These are phyloP conservation scores for Akebia trifoliata DNA, from an alignment of 164 flowering plant species.

Conservation along the genomic window DNA sequence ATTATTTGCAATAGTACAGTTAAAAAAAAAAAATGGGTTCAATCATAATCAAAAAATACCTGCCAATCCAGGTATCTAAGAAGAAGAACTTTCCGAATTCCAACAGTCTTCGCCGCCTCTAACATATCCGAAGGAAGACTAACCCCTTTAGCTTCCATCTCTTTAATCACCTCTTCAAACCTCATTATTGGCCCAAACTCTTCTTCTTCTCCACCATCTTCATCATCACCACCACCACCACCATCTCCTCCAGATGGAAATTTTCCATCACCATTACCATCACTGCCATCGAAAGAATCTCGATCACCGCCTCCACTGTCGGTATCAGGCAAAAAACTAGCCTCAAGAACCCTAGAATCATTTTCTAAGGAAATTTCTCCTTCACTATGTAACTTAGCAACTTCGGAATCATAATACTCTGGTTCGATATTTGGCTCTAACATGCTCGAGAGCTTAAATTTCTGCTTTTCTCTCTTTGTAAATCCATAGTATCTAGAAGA, in stretches of 20 bases:
- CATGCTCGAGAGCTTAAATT: slow-evolving; percentile 6
- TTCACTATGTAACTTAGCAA: background rate
- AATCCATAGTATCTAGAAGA: background rate
- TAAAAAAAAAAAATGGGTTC: background rate
- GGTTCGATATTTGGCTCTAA: slow-evolving; percentile 6
- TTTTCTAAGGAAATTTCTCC: background rate
- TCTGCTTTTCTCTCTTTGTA: background rate
- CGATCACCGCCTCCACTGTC: slow-evolving; percentile 15
- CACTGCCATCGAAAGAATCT: slow-evolving; percentile 28
- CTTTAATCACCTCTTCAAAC: slow-evolving; percentile 54
- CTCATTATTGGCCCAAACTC: slow-evolving; percentile 66
- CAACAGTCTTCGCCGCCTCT: slow-evolving; percentile 55
- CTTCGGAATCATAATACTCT: background rate
- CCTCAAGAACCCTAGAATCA: background rate
- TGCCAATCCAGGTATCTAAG: slow-evolving; percentile 62
- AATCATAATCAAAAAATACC: slow-evolving; percentile 29
- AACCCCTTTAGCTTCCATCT: slow-evolving; percentile 43
- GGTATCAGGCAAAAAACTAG: background rate
- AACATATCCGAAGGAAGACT: slow-evolving; percentile 62
- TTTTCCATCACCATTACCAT: slow-evolving; percentile 32
- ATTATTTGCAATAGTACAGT: background rate
- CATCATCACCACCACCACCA: slow-evolving; percentile 28
- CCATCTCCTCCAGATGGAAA: slow-evolving; percentile 29
- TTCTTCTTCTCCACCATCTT: slow-evolving; percentile 38
- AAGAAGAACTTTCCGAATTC: slow-evolving; percentile 51